phyloP scores from a whole-genome alignment of 108 stramenopile species.

The Stephanodiscus minutulus region DNA sequence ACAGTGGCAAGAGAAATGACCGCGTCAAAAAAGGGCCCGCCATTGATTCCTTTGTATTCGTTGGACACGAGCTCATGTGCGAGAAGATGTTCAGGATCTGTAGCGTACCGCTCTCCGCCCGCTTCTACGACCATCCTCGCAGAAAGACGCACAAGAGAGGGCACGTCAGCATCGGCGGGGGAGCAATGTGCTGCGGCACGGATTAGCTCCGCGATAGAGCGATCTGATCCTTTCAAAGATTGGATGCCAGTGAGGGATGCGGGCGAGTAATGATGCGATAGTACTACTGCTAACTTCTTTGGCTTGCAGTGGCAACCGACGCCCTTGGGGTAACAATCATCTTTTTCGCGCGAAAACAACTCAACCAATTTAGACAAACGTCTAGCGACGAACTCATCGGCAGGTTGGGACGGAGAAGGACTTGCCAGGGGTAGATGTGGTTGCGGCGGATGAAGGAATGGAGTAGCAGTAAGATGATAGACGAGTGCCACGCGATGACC shows the following conservation, averaged over 20 bases:
- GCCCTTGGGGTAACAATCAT: not conserved
- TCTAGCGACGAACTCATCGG: constrained; percentile 15
- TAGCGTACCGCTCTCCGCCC: constrained; percentile 5
- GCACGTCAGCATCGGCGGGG: constrained; percentile 3
- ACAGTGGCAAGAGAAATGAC: constrained; percentile 16
- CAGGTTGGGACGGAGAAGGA: constrained; percentile 21
- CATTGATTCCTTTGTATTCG: not conserved
- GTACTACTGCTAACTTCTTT: constrained; percentile 20
- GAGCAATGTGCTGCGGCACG: constrained; percentile 10
- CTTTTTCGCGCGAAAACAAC: not conserved
- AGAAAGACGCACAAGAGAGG: constrained; percentile 1
- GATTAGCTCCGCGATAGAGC: constrained; percentile 10
- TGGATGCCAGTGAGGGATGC: constrained; percentile 3
- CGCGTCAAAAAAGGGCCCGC: constrained; percentile 6
- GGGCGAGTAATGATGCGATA: constrained; percentile 16
- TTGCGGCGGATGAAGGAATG: not conserved
- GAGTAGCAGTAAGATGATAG: constrained; percentile 23
- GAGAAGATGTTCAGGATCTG: not conserved
- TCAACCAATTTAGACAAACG: constrained; percentile 14
- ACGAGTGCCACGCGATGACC: constrained; percentile 14
- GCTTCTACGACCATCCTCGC: constrained; percentile 1
- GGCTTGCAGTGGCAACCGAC: constrained; percentile 2
- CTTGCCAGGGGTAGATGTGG: not conserved
- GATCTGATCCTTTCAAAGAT: constrained; percentile 10
- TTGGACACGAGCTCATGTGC: constrained; percentile 4